A percentile compares a stretch with the other conserved stretches of the same genome.
phyloP scores from a whole-genome alignment of 352 stramenopile genomes.

The Globisporangium splendens region DNA sequence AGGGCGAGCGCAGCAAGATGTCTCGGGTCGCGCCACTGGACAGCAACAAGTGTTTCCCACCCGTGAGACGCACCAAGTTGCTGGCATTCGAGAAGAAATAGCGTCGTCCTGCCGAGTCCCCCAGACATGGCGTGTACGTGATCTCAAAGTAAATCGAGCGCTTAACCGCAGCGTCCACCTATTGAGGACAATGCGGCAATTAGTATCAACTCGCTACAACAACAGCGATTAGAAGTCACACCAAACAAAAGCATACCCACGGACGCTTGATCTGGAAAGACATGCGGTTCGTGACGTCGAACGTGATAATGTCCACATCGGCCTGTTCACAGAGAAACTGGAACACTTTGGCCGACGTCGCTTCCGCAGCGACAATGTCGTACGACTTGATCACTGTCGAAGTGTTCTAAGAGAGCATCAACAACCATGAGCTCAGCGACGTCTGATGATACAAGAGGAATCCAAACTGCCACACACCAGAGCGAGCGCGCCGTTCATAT shows the following conservation, averaged over 20 bases:
- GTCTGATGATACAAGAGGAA: too few species aligned
- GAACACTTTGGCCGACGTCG: slow-evolving; percentile 64
- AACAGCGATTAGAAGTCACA: too few species aligned
- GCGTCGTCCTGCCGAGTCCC: slow-evolving; percentile 65
- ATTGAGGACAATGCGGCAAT: not conserved
- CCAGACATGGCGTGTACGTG: slow-evolving; percentile 72
- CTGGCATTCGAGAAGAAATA: slow-evolving; percentile 88
- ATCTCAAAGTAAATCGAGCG: slow-evolving; percentile 77
- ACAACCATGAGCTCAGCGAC: too few species aligned
- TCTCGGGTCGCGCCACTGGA: slow-evolving; percentile 71
- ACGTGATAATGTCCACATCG: slow-evolving; percentile 79
- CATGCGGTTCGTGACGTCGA: slow-evolving; percentile 75
- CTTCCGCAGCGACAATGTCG: slow-evolving; percentile 75
- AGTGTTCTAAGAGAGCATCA: slow-evolving; percentile 23
- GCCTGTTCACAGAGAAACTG: slow-evolving; percentile 80
- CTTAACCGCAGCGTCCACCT: slow-evolving; percentile 71
- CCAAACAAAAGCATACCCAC: slow-evolving; percentile 30
- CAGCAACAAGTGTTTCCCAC: slow-evolving; percentile 65
- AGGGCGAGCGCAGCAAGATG: slow-evolving; percentile 73
- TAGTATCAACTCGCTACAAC: not conserved
- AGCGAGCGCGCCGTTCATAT: slow-evolving; percentile 55
- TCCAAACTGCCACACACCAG: slow-evolving; percentile 18
- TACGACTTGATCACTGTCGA: slow-evolving; percentile 63
- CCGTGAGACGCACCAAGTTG: slow-evolving; percentile 70
- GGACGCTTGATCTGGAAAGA: slow-evolving; percentile 78